Conservation (phyloP, 2,329 filamentous ascomycete genomes). For the Taxawa tesnikishii region DNA sequence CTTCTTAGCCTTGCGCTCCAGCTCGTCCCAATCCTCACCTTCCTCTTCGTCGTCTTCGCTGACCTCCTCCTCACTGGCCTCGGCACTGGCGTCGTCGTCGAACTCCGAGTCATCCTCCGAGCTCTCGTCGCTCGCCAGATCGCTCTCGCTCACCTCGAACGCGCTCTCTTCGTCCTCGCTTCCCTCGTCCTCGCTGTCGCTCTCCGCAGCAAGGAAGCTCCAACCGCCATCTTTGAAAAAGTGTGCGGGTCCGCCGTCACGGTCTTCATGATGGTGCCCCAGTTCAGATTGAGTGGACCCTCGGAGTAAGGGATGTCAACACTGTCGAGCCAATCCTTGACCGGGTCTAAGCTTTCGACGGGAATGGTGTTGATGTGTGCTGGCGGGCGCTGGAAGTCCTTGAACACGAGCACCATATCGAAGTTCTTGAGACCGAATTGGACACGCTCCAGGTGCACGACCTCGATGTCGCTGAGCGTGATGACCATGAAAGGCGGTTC, state of each 20-base stretch:
- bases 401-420: conserved; percentile 96
- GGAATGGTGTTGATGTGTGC: conserved; percentile 97
- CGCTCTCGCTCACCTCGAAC: conserved; percentile 81
- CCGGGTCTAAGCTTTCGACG: conserved; percentile 83
- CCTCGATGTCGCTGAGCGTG: conserved; percentile 88
- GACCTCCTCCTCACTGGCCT: conserved; percentile 61
- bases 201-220: conserved; percentile 81
- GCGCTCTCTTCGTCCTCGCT: conserved; percentile 79
- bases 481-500: conserved; percentile 95
- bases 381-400: conserved; percentile 84
- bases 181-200: conserved; percentile 67
- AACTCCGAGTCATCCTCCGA: conserved; percentile 89
- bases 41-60: conserved; percentile 49
- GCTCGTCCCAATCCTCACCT: conserved; percentile 86
- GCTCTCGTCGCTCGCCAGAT: conserved; percentile 63
- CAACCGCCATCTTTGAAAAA: conserved; percentile 94
- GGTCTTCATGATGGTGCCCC: conserved; percentile 99
- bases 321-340: conserved; percentile 95
- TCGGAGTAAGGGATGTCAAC: conserved; percentile 92
- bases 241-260: conserved; percentile 85
- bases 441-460: conserved; percentile 92
- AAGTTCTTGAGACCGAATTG: conserved; percentile 97
- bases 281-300: conserved; percentile 94
- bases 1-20: conserved; percentile 71
- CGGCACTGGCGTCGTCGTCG: conserved; percentile 74